Conservation (phyloP, 164 flowering plant species). For the Taxillus chinensis region DNA sequence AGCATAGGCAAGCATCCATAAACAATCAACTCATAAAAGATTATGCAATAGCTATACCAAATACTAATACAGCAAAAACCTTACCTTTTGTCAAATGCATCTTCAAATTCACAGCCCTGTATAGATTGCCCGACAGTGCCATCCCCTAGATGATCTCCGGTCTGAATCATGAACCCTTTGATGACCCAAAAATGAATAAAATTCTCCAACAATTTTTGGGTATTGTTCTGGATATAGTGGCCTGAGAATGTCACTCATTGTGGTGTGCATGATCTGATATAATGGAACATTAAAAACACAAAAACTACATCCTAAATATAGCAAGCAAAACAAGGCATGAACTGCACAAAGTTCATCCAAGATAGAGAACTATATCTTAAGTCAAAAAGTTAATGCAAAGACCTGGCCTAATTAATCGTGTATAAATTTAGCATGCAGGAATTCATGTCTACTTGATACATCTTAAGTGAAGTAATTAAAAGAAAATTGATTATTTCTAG, state of each 20-base stretch:
- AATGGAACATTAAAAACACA: slow-evolving; percentile 1
- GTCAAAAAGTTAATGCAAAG: too few species aligned
- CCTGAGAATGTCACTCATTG: slow-evolving; percentile 92
- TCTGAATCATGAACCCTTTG: slow-evolving; percentile 97
- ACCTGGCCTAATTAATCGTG: too few species aligned
- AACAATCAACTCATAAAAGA: too few species aligned
- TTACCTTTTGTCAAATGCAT: slow-evolving; percentile 96
- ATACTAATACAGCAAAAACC: neutral
- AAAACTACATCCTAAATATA: neutral
- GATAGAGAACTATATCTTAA: too few species aligned
- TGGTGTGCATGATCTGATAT: slow-evolving; percentile 74
- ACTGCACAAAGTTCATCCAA: neutral
- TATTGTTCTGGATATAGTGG: slow-evolving; percentile 93
- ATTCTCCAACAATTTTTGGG: slow-evolving; percentile 97
- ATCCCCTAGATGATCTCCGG: slow-evolving; percentile 98
- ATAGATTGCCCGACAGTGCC: slow-evolving; percentile 99
- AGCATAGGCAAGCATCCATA: too few species aligned
- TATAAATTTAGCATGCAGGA: too few species aligned
- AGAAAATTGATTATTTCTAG: neutral
- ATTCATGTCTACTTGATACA: too few species aligned
- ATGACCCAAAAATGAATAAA: slow-evolving; percentile 94
- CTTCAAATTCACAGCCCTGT: slow-evolving; percentile 99
- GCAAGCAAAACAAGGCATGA: neutral
- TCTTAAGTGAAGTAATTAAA: too few species aligned
- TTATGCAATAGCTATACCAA: too few species aligned